Evolutionary conservation across 495 filamentous ascomycete species (phyloP).

Genomic region (Daldinia loculata): DNA sequence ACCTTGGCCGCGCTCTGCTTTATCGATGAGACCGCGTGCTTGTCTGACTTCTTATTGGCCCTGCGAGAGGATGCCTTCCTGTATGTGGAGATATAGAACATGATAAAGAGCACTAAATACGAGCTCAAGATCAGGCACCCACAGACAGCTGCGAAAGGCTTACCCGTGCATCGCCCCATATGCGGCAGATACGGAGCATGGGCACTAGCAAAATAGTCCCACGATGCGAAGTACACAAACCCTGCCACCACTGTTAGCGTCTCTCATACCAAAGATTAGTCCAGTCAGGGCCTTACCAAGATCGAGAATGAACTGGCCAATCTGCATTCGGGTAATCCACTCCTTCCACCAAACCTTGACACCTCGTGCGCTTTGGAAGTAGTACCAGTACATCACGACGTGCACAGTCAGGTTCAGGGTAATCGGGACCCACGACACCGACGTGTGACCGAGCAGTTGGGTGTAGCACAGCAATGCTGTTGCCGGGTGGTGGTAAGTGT

Average conservation of each 20-base stretch:
- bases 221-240: slow-evolving; percentile 94
- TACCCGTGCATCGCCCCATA: slow-evolving; percentile 84
- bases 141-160: slow-evolving; percentile 93
- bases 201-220: slow-evolving; percentile 87
- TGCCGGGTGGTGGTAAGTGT: slow-evolving; percentile 84
- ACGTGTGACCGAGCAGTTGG: slow-evolving; percentile 76
- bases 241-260: slow-evolving; percentile 53
- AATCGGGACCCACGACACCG: slow-evolving; percentile 82
- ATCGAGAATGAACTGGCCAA: slow-evolving; percentile 80
- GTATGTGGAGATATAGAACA: slow-evolving; percentile 97
- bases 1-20: slow-evolving; percentile 40
- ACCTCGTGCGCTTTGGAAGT: slow-evolving; percentile 79
- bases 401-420: slow-evolving; percentile 78
- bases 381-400: slow-evolving; percentile 73
- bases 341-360: slow-evolving; percentile 87
- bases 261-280: neutral
- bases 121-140: slow-evolving; percentile 89
- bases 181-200: slow-evolving; percentile 89
- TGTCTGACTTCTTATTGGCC: slow-evolving; percentile 36
- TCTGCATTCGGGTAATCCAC: slow-evolving; percentile 85
- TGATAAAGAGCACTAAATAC: slow-evolving; percentile 96
- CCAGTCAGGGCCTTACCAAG: slow-evolving; percentile 62
- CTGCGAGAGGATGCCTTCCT: slow-evolving; percentile 65
- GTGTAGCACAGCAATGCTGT: slow-evolving; percentile 85
- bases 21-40: slow-evolving; percentile 28